phyloP scores from a whole-genome alignment of 768 basidiomycete species.

The Boletus vermiculosoides region DNA sequence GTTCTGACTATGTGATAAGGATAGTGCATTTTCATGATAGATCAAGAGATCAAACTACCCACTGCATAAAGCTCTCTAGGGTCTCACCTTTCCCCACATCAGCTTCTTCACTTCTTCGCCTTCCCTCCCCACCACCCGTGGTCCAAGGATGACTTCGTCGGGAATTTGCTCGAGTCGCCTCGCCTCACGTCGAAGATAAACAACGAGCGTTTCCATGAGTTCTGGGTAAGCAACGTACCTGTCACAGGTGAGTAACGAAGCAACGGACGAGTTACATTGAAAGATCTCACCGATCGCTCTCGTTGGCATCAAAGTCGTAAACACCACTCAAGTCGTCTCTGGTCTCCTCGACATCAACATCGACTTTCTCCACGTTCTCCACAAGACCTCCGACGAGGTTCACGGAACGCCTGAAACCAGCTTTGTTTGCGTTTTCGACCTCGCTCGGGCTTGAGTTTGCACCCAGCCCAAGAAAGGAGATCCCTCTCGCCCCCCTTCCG shows the following conservation, averaged over 20 bases:
- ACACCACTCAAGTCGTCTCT: slow-evolving; percentile 71
- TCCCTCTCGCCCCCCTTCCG: slow-evolving; percentile 75
- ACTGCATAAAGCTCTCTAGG: slow-evolving; percentile 9
- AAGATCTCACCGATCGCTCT: slow-evolving; percentile 37
- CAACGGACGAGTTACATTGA: background rate
- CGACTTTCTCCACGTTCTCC: slow-evolving; percentile 57
- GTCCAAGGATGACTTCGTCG: slow-evolving; percentile 40
- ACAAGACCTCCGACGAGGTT: slow-evolving; percentile 70
- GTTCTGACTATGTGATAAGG: slow-evolving; percentile 1
- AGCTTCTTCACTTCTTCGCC: slow-evolving; percentile 32
- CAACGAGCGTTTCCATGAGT: slow-evolving; percentile 67
- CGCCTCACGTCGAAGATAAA: slow-evolving; percentile 72
- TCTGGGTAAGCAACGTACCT: slow-evolving; percentile 74
- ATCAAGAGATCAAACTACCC: background rate
- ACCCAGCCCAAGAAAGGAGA: slow-evolving; percentile 36
- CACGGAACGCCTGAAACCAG: slow-evolving; percentile 56
- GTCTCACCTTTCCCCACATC: slow-evolving; percentile 27
- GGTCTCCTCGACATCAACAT: slow-evolving; percentile 56
- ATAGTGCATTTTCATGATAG: background rate
- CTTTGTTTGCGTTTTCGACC: background rate
- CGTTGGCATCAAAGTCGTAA: slow-evolving; percentile 59
- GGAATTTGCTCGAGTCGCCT: slow-evolving; percentile 57
- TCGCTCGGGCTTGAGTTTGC: slow-evolving; percentile 5
- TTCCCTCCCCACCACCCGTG: slow-evolving; percentile 32
- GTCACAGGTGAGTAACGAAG: slow-evolving; percentile 28